Evolutionary conservation across 2,329 filamentous ascomycete genomes (phyloP), one percentile per base, ranked within the genome.

Genomic region (Mariannaea elegans): DNA sequence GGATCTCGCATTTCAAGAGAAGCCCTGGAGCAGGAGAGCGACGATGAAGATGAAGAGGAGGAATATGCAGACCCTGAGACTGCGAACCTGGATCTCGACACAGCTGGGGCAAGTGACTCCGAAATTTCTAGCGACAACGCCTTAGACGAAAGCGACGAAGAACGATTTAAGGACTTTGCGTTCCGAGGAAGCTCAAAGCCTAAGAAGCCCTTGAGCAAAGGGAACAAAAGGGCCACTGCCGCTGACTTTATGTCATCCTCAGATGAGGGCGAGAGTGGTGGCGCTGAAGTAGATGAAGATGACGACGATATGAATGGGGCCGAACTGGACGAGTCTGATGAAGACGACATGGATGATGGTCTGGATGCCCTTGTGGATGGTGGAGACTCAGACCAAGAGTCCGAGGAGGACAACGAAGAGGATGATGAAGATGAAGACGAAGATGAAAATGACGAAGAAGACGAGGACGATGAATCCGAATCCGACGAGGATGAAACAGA

Each of bases 121-220:
- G 86, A 89, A 65, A 89, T 89, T 57, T 82, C 85, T 47, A 89
- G 86, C 69, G 86, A 89, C 56, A 77, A 84, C 32, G 94, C 93
- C 0, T 89, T 98, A 72, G 91, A 88, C 3, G 88, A 91, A 54
- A 95, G 92, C 65, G 94, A 98, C 69, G 89, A 92, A 65, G 93
- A 96, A 74, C 85, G 84, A 50, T 93, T 97, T 70, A 88, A 90
- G 65, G 87, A 86, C 1, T 97, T 91, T 72, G 86, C 79, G 0
- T 89, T 89, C 64, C 78, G 84, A 29, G 86, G 85, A 19, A 89
- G 85, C 74, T 82, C 81, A 2, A 84, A 84, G 62, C 80, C 82
- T 4, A 78, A 75, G 52, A 72, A 71, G 14, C 65, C 75, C 44
- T 71, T 73, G 62, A 68, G 59, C 10, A 78, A 76, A 44, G 64